Percentiles rank a stretch among this genome's conserved stretches.
Evolutionary conservation across 352 stramenopile genomes (phyloP).

Genomic region (Globisporangium canariense): DNA sequence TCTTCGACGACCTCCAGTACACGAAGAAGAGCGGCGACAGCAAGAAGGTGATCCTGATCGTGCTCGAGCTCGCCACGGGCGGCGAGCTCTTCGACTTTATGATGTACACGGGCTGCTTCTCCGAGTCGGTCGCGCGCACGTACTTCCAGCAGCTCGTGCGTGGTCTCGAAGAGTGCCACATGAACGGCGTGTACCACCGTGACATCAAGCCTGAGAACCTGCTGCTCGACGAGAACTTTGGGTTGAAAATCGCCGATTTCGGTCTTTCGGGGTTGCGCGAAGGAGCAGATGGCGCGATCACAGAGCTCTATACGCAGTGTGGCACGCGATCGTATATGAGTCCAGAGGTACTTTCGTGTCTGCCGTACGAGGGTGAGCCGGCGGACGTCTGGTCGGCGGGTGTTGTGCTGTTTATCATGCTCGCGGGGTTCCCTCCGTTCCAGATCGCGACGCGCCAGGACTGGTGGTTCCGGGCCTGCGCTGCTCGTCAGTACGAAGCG

Average conservation of each 20-base stretch:
- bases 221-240: constrained; percentile 79
- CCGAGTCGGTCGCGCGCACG: constrained; percentile 78
- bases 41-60: constrained; percentile 86
- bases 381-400: constrained; percentile 91
- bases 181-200: constrained; percentile 84
- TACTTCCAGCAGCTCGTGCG: constrained; percentile 88
- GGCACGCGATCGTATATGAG: constrained; percentile 92
- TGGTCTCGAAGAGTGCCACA: constrained; percentile 80
- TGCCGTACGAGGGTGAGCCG: constrained; percentile 82
- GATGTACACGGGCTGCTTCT: constrained; percentile 91
- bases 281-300: constrained; percentile 49
- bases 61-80: constrained; percentile 83
- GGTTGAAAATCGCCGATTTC: constrained; percentile 95
- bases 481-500: constrained; percentile 65
- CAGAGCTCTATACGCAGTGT: constrained; percentile 85
- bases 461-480: constrained; percentile 87
- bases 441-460: constrained; percentile 85
- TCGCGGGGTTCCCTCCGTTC: constrained; percentile 91
- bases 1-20: constrained; percentile 72
- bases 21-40: constrained; percentile 66
- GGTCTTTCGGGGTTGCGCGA: constrained; percentile 90
- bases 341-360: constrained; percentile 85
- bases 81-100: constrained; percentile 92
- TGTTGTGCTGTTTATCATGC: constrained; percentile 93
- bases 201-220: constrained; percentile 95